Evolutionary conservation across 2,329 filamentous ascomycete species (phyloP).

Genomic region (Magnaporthales sp.): DNA sequence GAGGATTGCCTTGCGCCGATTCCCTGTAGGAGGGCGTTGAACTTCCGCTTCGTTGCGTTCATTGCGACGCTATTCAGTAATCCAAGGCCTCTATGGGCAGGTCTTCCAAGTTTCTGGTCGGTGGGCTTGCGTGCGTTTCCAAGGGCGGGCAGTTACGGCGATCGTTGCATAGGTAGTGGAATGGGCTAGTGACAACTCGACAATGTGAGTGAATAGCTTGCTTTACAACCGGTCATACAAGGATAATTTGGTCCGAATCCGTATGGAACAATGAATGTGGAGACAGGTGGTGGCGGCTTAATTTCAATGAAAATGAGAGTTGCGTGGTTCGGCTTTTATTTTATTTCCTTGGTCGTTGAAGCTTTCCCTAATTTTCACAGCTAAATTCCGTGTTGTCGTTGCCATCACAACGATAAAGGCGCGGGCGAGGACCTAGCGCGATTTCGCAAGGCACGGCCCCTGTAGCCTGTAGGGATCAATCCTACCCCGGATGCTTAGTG

Average conservation of each 20-base stretch:
- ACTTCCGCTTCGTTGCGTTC: slow-evolving; percentile 77
- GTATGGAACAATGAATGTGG: not conserved
- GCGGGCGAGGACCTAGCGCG: not conserved
- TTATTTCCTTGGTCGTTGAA: not conserved
- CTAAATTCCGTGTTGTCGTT: not conserved
- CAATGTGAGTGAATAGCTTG: not conserved
- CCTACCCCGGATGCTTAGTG: not conserved
- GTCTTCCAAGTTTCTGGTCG: not conserved
- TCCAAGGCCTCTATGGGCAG: not conserved
- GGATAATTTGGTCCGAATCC: not conserved
- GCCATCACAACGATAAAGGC: not conserved
- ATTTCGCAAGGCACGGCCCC: not conserved
- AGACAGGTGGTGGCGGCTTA: not conserved
- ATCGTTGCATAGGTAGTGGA: not conserved
- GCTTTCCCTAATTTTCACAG: not conserved
- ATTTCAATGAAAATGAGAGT: not conserved
- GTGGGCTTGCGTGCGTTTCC: not conserved
- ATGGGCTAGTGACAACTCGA: not conserved
- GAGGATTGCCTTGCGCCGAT: slow-evolving; percentile 44
- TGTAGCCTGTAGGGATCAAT: not conserved
- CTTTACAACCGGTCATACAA: not conserved
- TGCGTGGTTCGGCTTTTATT: not conserved
- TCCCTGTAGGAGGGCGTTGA: slow-evolving; percentile 65
- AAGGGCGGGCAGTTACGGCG: not conserved
- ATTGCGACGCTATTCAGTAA: slow-evolving; percentile 29